phyloP scores from a whole-genome alignment of 176 grass and related monocot species.

The Triticum urartu region DNA sequence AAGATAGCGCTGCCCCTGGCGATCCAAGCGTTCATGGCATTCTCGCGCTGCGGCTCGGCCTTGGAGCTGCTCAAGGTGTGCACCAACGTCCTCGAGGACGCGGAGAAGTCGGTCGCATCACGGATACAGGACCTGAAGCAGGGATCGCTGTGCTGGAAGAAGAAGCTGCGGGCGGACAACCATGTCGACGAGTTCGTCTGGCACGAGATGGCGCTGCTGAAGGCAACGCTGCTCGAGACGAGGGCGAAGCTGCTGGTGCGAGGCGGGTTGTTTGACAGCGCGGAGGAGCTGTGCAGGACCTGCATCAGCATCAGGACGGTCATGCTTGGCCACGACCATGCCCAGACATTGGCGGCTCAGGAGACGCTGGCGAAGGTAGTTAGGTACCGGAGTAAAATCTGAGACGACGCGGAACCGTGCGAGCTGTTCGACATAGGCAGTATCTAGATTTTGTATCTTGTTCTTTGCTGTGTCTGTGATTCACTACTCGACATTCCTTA shows the following conservation, averaged over 20 bases:
- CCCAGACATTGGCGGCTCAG: conserved; percentile 77
- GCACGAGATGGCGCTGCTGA: conserved; percentile 89
- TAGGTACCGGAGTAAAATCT: conserved; percentile 85
- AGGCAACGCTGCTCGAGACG: conserved; percentile 80
- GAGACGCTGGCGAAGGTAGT: conserved; percentile 87
- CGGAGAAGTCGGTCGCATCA: conserved; percentile 57
- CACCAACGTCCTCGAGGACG: conserved; percentile 83
- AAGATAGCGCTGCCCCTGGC: conserved; percentile 77
- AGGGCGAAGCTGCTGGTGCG: conserved; percentile 79
- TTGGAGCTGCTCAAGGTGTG: conserved; percentile 93
- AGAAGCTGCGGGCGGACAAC: conserved; percentile 57
- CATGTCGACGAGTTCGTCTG: conserved; percentile 71
- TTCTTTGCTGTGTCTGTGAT: background rate
- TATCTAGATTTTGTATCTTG: background rate
- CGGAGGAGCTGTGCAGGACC: conserved; percentile 84
- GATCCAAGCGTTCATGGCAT: conserved; percentile 72
- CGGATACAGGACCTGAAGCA: conserved; percentile 70
- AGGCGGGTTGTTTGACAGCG: conserved; percentile 74
- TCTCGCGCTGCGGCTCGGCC: conserved; percentile 77
- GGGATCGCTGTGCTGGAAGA: conserved; percentile 73
- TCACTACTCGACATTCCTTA: background rate
- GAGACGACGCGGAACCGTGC: conserved; percentile 1
- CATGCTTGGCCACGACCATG: conserved; percentile 82
- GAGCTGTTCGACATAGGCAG: background rate
- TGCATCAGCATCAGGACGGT: conserved; percentile 92